Evolutionary conservation across 2,329 filamentous ascomycete species (phyloP), one percentile per base, ranked within the genome.

Genomic region (Colletotrichum sojae): DNA sequence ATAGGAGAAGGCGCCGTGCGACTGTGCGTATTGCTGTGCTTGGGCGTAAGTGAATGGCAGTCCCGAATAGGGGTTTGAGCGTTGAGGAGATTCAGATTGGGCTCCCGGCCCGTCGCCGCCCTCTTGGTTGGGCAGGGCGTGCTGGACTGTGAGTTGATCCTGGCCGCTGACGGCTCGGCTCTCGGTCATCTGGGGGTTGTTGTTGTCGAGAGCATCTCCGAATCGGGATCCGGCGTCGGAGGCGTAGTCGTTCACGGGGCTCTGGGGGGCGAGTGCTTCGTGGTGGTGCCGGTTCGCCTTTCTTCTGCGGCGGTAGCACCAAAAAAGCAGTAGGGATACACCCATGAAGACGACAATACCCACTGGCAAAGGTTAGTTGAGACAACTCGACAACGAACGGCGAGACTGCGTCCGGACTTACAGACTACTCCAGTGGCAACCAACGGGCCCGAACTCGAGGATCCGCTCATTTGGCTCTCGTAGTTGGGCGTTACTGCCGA

Each of bases 21-120:
- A 69, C 36, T 69, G 66, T 15, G 63, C 62, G n/a, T 69, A 69
- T 48, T 66, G 66, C 15, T 69, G 66, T 9, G 66, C 66, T 54
- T 69, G 66, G 5, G 66, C 66, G 16, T 69, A 69, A 25, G 66
- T 66, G 43, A 69, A 69, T n/a, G 62, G 66, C 6, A 20, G 43
- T 5, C 45, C 49, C 16, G 49, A 46, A 5, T 51, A 69, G 5
- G 66, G 66, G 9, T 61, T 46, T 10, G 43, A n/a, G 4, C 40
- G 43, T 15, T 9, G 22, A 22, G 5, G 51, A 53, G 39, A 9
- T 13, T 51, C 49, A 6, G 49, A 10, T n/a, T 45, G 49, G 5
- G 15, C 46, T n/a, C n/a, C 22, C 2, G 46, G 36, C 36, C 18
- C 6, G 16, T 27, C 2, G 9, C 16, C 6, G 8, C 48, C 5